These are phyloP conservation scores for Exophiala oligosperma DNA, from an alignment of 2,329 filamentous ascomycete species.

Conservation along the genomic window DNA sequence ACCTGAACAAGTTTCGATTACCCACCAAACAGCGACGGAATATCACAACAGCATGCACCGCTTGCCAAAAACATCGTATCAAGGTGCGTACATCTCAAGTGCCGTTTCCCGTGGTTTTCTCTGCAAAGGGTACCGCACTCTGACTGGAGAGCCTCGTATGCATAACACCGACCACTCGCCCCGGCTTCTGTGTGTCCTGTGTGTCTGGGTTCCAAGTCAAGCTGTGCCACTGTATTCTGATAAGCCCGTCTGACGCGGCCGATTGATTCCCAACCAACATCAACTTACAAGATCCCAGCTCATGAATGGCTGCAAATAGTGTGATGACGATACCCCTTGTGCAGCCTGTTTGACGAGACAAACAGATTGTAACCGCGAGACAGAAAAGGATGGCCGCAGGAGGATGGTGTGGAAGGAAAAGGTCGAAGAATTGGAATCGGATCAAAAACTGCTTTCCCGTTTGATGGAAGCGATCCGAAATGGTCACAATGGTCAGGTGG, in stretches of 20 bases:
- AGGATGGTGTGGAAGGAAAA: constrained; percentile 11
- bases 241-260: not conserved
- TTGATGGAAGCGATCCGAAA: constrained; percentile 2
- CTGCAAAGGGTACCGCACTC: not conserved
- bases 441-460: not conserved
- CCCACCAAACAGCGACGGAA: constrained; percentile 2
- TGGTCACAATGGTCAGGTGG: not conserved
- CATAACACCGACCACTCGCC: not conserved
- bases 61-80: constrained; percentile 6
- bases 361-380: constrained; percentile 9
- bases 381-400: constrained; percentile 10
- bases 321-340: constrained; percentile 17
- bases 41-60: constrained; percentile 8
- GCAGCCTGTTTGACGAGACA: constrained; percentile 6
- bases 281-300: not conserved
- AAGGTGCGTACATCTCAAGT: constrained; percentile 3
- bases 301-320: constrained; percentile 4
- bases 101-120: not conserved
- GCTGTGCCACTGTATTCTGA: not conserved
- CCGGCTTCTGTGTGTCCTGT: not conserved
- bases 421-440: constrained; percentile 15
- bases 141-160: not conserved
- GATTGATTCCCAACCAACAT: not conserved
- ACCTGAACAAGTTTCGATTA: not conserved
- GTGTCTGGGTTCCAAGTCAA: not conserved